Evolutionary conservation across 1,284 basidiomycete species (phyloP).

Genomic region (Malassezia dermatis): DNA sequence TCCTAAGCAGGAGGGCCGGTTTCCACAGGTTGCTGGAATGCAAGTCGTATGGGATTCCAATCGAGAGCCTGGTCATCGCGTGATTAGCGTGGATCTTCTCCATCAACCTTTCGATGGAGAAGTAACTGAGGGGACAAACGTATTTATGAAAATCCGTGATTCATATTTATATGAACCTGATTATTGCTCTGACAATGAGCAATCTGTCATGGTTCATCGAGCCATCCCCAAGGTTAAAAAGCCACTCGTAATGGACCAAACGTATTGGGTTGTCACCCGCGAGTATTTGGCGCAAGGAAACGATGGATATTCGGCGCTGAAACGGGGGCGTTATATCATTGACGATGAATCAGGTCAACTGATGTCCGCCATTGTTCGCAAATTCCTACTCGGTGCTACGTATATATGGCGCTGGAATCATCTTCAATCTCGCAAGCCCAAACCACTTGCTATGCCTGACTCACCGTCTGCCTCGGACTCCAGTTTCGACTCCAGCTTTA

Average conservation of each 20-base stretch:
- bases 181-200: constrained; percentile 49
- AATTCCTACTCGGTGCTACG: constrained; percentile 62
- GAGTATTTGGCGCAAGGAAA: constrained; percentile 61
- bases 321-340: constrained; percentile 61
- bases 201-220: constrained; percentile 21
- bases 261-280: constrained; percentile 65
- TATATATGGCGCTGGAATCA: constrained; percentile 36
- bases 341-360: constrained; percentile 75
- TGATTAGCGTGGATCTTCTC: constrained; percentile 31
- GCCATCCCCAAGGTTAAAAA: constrained; percentile 19
- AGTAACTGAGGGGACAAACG: neutral
- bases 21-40: constrained; percentile 77
- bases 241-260: constrained; percentile 24
- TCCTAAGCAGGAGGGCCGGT: constrained; percentile 85
- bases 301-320: constrained; percentile 68
- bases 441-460: constrained; percentile 4
- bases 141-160: constrained; percentile 2
- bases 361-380: constrained; percentile 70
- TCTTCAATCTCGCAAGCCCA: constrained; percentile 12
- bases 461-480: constrained; percentile 14
- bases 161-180: neutral
- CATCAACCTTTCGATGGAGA: constrained; percentile 23
- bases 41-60: constrained; percentile 77
- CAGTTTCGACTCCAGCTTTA: constrained; percentile 8
- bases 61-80: constrained; percentile 38